These are phyloP conservation scores for Achlya hypogyna DNA, from an alignment of 352 stramenopile species.

Conservation along the genomic window DNA sequence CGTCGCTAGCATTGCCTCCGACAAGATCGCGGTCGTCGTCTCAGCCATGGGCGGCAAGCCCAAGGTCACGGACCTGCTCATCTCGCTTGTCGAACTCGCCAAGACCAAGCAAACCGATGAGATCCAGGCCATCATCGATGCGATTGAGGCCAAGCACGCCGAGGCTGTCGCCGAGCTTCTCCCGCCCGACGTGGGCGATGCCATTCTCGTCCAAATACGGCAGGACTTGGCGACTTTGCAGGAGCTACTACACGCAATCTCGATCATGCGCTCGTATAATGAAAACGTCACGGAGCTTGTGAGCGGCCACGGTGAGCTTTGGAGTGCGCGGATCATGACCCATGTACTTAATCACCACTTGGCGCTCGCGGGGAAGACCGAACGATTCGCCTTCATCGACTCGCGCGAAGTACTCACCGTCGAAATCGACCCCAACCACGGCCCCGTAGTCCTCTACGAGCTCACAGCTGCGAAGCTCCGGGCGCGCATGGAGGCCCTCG, in stretches of 20 bases:
- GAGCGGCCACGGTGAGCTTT: constrained; percentile 94
- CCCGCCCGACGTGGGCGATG: constrained; percentile 32
- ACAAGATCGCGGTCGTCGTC: constrained; percentile 81
- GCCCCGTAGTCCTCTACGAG: constrained; percentile 70
- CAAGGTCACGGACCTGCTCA: constrained; percentile 93
- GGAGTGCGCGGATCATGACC: constrained; percentile 89
- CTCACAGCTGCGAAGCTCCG: constrained; percentile 55
- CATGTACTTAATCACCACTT: constrained; percentile 49
- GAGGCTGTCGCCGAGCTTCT: constrained; percentile 58
- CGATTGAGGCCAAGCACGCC: constrained; percentile 72
- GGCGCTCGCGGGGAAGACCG: constrained; percentile 35
- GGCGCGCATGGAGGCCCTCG: constrained; percentile 34
- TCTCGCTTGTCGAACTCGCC: constrained; percentile 82
- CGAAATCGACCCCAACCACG: constrained; percentile 66
- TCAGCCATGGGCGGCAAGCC: constrained; percentile 94
- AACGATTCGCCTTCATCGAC: constrained; percentile 88
- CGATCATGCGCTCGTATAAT: constrained; percentile 83
- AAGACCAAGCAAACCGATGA: constrained; percentile 68
- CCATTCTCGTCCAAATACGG: constrained; percentile 52
- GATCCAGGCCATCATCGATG: constrained; percentile 59
- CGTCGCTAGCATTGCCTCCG: constrained; percentile 34
- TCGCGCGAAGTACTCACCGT: constrained; percentile 83
- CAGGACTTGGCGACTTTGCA: constrained; percentile 58
- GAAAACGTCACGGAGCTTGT: constrained; percentile 87
- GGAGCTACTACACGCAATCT: constrained; percentile 77